Conservation (phyloP, 495 filamentous ascomycete species). For the Aspergillus panamensis region DNA sequence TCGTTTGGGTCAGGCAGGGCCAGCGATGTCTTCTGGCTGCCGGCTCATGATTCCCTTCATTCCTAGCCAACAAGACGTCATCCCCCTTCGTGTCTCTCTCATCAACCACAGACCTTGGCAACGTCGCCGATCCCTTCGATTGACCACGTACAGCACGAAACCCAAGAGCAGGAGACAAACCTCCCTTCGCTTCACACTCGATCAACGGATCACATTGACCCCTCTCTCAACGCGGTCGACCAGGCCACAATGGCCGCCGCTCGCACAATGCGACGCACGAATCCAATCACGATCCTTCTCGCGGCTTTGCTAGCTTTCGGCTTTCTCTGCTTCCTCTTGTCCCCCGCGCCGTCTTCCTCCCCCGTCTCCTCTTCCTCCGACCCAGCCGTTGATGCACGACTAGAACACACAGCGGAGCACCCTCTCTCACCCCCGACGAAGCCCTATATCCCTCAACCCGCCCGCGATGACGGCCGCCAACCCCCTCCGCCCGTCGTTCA, state of each 20-base stretch:
- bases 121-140: not conserved
- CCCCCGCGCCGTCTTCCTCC: conserved; percentile 38
- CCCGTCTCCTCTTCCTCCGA: conserved; percentile 26
- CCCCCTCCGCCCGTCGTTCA: conserved; percentile 84
- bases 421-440: conserved; percentile 78
- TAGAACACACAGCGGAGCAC: conserved; percentile 62
- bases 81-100: not conserved
- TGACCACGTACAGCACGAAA: conserved; percentile 10
- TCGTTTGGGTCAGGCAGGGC: not conserved
- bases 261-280: conserved; percentile 62
- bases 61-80: not conserved
- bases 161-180: not conserved
- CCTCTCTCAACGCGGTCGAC: not conserved
- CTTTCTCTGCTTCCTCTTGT: conserved; percentile 64
- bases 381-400: conserved; percentile 28
- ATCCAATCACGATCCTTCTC: conserved; percentile 62
- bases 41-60: not conserved
- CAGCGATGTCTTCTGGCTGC: not conserved
- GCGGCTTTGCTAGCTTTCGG: conserved; percentile 57
- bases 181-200: not conserved
- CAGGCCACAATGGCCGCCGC: conserved; percentile 47
- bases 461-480: conserved; percentile 51
- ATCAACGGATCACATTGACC: not conserved
- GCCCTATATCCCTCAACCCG: conserved; percentile 61
- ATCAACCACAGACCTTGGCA: not conserved